Evolutionary conservation across 2,329 filamentous ascomycete genomes (phyloP).

Genomic region (Pseudogymnoascus sp.): DNA sequence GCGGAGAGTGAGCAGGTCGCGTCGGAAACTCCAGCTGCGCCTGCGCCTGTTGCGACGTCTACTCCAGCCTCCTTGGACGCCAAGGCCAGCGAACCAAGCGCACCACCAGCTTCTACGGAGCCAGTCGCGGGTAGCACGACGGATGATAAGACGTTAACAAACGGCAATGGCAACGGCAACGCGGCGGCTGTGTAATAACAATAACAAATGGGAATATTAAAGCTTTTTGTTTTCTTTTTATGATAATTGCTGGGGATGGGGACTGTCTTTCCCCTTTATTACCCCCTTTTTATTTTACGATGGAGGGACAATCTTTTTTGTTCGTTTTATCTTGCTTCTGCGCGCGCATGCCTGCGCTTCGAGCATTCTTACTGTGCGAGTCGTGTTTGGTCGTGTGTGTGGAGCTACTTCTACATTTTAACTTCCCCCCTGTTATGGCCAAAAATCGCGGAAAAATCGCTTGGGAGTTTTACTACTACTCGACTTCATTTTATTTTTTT

Average conservation of each 20-base stretch:
- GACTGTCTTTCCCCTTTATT: background rate
- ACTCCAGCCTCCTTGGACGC: background rate
- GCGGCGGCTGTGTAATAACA: background rate
- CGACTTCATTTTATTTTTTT: background rate
- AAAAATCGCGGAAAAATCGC: background rate
- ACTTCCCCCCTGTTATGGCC: background rate
- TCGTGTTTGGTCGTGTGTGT: background rate
- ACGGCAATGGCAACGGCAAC: background rate
- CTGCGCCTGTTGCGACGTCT: background rate
- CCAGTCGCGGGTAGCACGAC: background rate
- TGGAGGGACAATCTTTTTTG: background rate
- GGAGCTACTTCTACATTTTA: background rate
- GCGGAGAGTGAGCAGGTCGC: background rate
- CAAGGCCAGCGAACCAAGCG: background rate
- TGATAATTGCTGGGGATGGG: background rate
- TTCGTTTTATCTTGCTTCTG: background rate
- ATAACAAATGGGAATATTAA: background rate
- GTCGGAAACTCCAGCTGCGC: background rate
- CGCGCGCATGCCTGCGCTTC: background rate
- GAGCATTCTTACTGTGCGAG: background rate
- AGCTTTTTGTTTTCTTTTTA: background rate
- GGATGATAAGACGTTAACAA: background rate
- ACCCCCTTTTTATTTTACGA: background rate
- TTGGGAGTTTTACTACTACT: background rate
- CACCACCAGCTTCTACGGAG: background rate